Evolutionary conservation across 768 basidiomycete genomes (phyloP), one percentile per base, ranked within the genome.

Genomic region (Trametes coccinea): DNA sequence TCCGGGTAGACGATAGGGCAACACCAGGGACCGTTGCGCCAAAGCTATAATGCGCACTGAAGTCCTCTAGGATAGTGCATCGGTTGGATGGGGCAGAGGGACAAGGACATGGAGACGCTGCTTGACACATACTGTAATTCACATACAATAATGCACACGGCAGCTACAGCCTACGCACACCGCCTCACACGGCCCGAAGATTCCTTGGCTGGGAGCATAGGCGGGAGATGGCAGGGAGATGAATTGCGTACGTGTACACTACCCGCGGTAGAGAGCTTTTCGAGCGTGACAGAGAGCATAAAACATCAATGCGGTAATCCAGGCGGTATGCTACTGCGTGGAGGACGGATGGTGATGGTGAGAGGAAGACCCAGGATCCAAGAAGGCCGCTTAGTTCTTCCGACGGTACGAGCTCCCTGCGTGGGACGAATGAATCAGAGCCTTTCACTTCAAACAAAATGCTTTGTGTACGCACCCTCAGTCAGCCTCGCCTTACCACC

Each of bases 401-500:
- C 90, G 87, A 79, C 96, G 92, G 90, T 95, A 98, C 64, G 95
- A 98, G 79, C 90, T 95, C 66, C 96, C 95, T 96, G 74, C 39
- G 49, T 37, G 41, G 43, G 10, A 51, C 11, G 60, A 54, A 37
- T 55, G 50, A 61, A 63, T 48, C 67, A 66, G 40, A 22, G 22
- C 22, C 22, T 22, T 22, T 22, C 48, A 51, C 16, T 30, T 17
- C 33, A 11, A 49, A 56, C 40, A 77, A 4, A 50, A 39, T 13
- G 49, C 47, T 46, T 1, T 44, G 27, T 43, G 5, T 40, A 68
- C 89, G 70, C 73, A 97, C 96, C 97, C 81, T 99, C 97, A 58
- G 96, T 98, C 78, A 99, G 80, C 73, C 95, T 88, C 67, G 95
- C 95, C 82, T 89, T 96, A 80, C 97, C 97, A 81, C 97, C 95